Conservation (phyloP, 2,329 filamentous ascomycete genomes). For the Tolypocladium guangdongense region DNA sequence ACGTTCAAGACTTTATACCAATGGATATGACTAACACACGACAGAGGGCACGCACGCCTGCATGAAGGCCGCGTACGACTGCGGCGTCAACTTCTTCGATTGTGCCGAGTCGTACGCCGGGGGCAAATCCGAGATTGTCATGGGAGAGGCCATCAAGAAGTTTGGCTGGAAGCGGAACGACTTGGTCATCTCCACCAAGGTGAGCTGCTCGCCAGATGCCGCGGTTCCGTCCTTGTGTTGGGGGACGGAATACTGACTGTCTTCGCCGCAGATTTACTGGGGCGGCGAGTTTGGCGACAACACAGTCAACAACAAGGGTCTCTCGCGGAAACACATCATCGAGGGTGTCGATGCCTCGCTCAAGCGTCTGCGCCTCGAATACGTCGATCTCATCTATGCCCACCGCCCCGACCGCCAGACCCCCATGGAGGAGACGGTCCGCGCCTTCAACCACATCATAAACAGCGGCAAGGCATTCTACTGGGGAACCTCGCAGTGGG, state of each 20-base stretch:
- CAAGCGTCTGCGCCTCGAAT: slow-evolving; percentile 43
- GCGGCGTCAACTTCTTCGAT: slow-evolving; percentile 53
- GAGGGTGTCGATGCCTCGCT: slow-evolving; percentile 53
- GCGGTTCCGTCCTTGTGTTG: too few species aligned
- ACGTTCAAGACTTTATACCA: too few species aligned
- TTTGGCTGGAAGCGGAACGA: slow-evolving; percentile 52
- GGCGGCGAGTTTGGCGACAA: slow-evolving; percentile 49
- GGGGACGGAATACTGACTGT: not conserved
- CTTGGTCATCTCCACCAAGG: slow-evolving; percentile 50
- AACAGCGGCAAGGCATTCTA: slow-evolving; percentile 57
- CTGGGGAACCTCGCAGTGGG: slow-evolving; percentile 62
- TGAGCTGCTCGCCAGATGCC: slow-evolving; percentile 8
- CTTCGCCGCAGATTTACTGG: slow-evolving; percentile 47
- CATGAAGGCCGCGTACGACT: slow-evolving; percentile 51
- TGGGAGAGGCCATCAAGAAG: slow-evolving; percentile 49
- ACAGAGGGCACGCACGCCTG: slow-evolving; percentile 38
- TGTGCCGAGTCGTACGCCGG: slow-evolving; percentile 46
- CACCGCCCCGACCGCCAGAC: slow-evolving; percentile 58
- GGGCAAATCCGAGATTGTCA: slow-evolving; percentile 52
- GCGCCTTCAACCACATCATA: slow-evolving; percentile 61
- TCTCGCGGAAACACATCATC: slow-evolving; percentile 59
- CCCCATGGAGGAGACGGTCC: slow-evolving; percentile 60
- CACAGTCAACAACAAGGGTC: slow-evolving; percentile 54
- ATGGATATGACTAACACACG: not conserved
- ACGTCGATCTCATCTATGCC: slow-evolving; percentile 59